These are phyloP conservation scores for Calonectria pteridis DNA, from an alignment of 2,329 filamentous ascomycete genomes.

Conservation along the genomic window DNA sequence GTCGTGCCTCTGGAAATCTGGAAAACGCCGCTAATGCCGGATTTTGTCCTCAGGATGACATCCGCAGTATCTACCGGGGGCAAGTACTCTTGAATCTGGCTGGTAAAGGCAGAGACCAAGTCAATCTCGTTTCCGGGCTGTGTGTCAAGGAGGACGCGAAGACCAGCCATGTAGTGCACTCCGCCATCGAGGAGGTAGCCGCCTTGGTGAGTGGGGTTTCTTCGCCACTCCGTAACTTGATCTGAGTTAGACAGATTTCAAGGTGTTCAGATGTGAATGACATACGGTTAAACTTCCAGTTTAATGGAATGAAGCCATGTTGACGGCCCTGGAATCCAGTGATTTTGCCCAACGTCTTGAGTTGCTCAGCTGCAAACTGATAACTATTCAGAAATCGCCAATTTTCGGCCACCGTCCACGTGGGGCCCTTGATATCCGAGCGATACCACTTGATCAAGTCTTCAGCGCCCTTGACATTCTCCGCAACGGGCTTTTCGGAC, in stretches of 20 bases:
- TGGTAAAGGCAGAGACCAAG: constrained; percentile 13
- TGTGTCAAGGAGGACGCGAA: constrained; percentile 7
- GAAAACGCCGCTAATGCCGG: not conserved
- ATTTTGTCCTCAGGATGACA: constrained; percentile 2
- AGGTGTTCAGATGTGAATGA: no score
- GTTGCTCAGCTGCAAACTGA: constrained; percentile 13
- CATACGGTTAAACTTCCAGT: constrained; percentile 12
- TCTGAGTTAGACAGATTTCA: not conserved
- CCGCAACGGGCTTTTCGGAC: constrained; percentile 15
- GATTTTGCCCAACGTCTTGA: constrained; percentile 10
- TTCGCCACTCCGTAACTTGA: constrained; percentile 22
- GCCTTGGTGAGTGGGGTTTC: constrained; percentile 19
- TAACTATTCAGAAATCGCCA: constrained; percentile 28
- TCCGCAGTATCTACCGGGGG: constrained; percentile 24
- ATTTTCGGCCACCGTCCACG: constrained; percentile 30
- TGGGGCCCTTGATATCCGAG: constrained; percentile 2
- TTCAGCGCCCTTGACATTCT: not conserved
- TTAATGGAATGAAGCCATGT: not conserved
- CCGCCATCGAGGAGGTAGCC: constrained; percentile 28
- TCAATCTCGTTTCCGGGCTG: constrained; percentile 12
- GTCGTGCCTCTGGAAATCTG: constrained; percentile 1
- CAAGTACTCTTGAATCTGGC: constrained; percentile 21
- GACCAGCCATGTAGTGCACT: constrained; percentile 32
- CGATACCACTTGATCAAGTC: constrained; percentile 20
- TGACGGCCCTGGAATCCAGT: constrained; percentile 2